These are phyloP conservation scores for Tetrapisispora namnaoensis DNA, from an alignment of 805 yeast species.

Conservation along the genomic window DNA sequence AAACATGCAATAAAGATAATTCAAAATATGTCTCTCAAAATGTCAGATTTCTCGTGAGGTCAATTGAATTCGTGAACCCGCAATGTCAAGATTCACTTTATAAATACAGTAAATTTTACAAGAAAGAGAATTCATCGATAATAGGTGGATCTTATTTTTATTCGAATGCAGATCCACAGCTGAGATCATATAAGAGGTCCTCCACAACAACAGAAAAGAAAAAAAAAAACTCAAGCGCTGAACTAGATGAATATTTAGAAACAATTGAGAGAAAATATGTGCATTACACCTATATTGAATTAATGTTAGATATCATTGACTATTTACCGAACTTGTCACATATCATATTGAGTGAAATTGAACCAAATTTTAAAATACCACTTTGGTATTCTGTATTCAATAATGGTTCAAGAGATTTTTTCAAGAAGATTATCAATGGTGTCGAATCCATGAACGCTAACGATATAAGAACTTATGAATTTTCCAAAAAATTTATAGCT, in stretches of 20 bases:
- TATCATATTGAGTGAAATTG: constrained; percentile 36
- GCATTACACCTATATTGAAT: constrained; percentile 29
- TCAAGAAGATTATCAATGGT: constrained; percentile 25
- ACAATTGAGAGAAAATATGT: constrained; percentile 16
- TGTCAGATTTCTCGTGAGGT: constrained; percentile 19
- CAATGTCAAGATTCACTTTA: constrained; percentile 27
- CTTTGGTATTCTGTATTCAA: constrained; percentile 31
- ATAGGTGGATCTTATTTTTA: constrained; percentile 23
- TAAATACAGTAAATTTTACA: constrained; percentile 25
- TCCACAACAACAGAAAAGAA: constrained; percentile 5
- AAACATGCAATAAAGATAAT: constrained; percentile 6
- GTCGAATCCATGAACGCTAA: constrained; percentile 25
- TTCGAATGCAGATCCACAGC: not conserved
- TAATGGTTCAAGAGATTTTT: constrained; percentile 27
- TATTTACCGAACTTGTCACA: constrained; percentile 38
- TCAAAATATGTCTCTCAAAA: constrained; percentile 10
- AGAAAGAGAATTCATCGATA: constrained; percentile 9
- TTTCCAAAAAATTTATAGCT: constrained; percentile 19
- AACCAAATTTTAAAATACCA: constrained; percentile 46
- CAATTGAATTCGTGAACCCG: constrained; percentile 25
- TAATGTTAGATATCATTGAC: constrained; percentile 35
- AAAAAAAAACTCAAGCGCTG: not conserved
- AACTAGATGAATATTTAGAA: constrained; percentile 4
- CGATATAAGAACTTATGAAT: constrained; percentile 24
- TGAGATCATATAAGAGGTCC: constrained; percentile 3